Base-by-base conservation (phyloP, 1,284 basidiomycete species). In the Xerocomus nothofagi region DNA sequence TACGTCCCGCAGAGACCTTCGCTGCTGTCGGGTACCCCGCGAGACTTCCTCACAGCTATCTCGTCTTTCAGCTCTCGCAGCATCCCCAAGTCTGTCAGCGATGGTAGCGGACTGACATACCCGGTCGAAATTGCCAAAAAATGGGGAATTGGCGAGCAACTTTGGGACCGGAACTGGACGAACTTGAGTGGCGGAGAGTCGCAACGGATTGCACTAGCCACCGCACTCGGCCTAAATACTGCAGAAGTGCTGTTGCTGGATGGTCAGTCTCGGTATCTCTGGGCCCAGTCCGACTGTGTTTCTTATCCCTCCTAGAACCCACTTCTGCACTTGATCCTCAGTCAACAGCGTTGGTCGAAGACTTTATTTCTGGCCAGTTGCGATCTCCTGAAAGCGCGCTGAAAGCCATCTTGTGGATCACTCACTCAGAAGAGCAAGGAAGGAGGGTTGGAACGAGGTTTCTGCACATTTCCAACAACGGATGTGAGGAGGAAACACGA, bases 1-100 rank as follows among this genome's bases (percentile, higher is more conserved):
- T 94, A 94, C 63, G 83, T 93, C 36, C 91, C 91, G 0, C 92
- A 94, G 67, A 76, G 92, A 18, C 86, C 91, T 0, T 88, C 90
- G 0, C 72, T 93, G 14, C 79, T 93, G n/a, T 81, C 90, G 0
- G 86, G 86, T 6, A 86, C 87, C 5, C 91, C 91, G 2, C 74
- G 78, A 29, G 82, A 88, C 51, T 90, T 93, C 57, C 71, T 93
- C 45, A 62, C 69, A 4, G 73, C 78, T 0, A 71, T 91, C 50
- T 72, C 72, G 24, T 66, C 71, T 9, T 87, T 91, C 60, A 61
- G 68, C 26, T 77, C 87, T 11, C 84, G 86, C 50, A 57, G 54
- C 30, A 46, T 60, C 9, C 50, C 62, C 17, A 63, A 63, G 27
- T 58, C 64, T 6, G 42, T 50, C 12, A 53, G 47, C 20, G 55